Evolutionary conservation across 352 stramenopile genomes (phyloP).

Genomic region (Phytophthora sp.): DNA sequence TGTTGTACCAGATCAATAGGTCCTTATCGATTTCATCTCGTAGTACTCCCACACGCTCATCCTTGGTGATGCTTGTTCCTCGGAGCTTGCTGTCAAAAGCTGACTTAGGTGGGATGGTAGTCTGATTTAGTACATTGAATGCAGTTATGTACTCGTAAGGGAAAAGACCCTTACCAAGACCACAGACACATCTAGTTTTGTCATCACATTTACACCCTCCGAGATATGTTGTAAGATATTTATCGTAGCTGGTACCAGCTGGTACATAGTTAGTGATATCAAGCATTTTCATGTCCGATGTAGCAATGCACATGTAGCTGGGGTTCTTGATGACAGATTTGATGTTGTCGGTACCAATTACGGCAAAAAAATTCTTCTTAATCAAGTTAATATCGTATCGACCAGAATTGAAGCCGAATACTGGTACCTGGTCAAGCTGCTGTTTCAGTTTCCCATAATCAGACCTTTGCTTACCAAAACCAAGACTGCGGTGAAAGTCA

Average conservation of each 20-base stretch:
- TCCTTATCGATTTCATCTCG: constrained; percentile 14
- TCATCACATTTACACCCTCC: constrained; percentile 36
- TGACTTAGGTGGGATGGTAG: not conserved
- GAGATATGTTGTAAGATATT: constrained; percentile 30
- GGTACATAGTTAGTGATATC: constrained; percentile 3
- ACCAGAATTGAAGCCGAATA: constrained; percentile 15
- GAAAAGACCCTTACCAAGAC: not conserved
- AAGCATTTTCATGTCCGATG: constrained; percentile 3
- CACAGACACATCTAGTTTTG: constrained; percentile 36
- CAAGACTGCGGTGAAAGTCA: not conserved
- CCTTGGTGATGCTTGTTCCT: not conserved
- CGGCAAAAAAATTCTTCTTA: constrained; percentile 34
- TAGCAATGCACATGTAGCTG: constrained; percentile 10
- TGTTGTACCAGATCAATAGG: constrained; percentile 23
- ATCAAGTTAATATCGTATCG: constrained; percentile 33
- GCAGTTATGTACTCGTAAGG: not conserved
- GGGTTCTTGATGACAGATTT: constrained; percentile 35
- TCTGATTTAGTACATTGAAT: not conserved
- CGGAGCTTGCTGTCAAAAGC: not conserved
- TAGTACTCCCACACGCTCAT: not conserved
- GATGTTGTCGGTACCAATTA: constrained; percentile 14
- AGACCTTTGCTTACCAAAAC: not conserved
- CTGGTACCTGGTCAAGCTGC: constrained; percentile 1
- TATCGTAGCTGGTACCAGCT: constrained; percentile 3
- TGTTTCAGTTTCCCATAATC: not conserved